These are phyloP conservation scores for Cercophora newfieldiana DNA, from an alignment of 495 filamentous ascomycete genomes.

Conservation along the genomic window DNA sequence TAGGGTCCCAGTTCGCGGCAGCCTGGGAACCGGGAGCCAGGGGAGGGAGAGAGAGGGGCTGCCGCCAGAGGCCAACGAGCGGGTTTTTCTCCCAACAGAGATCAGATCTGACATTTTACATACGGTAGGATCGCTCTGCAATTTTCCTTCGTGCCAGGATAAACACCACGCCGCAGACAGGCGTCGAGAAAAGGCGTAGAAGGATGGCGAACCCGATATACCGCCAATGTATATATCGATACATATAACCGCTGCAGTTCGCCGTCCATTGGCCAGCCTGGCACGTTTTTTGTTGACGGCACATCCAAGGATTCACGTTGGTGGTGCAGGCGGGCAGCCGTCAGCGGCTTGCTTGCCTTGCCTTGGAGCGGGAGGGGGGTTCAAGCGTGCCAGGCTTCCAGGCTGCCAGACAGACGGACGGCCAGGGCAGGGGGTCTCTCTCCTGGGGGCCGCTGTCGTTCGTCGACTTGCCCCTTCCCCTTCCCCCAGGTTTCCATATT, in stretches of 20 bases:
- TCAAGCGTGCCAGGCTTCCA: not conserved
- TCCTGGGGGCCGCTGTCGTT: not conserved
- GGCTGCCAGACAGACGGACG: not conserved
- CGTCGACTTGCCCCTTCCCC: not conserved
- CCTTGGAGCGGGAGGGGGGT: not conserved
- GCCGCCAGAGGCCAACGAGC: not conserved
- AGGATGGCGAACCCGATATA: constrained; percentile 7
- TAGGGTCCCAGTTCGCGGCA: not conserved
- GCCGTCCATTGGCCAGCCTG: not conserved
- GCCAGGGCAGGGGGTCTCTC: not conserved
- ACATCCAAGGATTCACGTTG: not conserved
- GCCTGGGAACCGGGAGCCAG: constrained; percentile 5
- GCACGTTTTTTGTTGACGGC: constrained; percentile 4
- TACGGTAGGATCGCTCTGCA: not conserved
- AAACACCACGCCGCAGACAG: not conserved
- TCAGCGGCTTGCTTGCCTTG: not conserved
- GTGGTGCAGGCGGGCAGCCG: not conserved
- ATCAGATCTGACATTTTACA: not conserved
- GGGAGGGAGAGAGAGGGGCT: not conserved
- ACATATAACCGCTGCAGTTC: constrained; percentile 1
- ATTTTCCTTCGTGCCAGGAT: not conserved
- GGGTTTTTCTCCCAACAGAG: not conserved
- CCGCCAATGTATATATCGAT: not conserved
- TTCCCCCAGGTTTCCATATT: constrained; percentile 2
- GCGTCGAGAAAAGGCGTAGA: constrained; percentile 1